Evolutionary conservation across 2,329 filamentous ascomycete species (phyloP).

Genomic region (Plenodomus lindquistii): DNA sequence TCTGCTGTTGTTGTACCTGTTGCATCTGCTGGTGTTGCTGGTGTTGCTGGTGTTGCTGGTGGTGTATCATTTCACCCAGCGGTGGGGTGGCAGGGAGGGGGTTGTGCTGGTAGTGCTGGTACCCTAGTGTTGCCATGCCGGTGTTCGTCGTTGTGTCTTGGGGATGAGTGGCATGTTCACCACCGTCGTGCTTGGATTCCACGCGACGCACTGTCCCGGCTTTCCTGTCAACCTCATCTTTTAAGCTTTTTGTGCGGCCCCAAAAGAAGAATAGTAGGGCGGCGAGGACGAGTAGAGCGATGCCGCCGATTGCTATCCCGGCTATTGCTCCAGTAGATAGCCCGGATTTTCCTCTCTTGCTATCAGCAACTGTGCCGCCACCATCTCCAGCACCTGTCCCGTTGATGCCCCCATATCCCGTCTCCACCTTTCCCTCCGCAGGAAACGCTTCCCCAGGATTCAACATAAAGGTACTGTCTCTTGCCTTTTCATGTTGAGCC

Average conservation of each 20-base stretch:
- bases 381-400: conserved; percentile 5
- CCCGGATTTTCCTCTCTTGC: neutral
- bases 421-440: conserved; percentile 12
- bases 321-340: conserved; percentile 47
- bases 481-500: conserved; percentile 28
- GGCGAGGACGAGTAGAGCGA: conserved; percentile 21
- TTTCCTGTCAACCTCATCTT: conserved; percentile 28
- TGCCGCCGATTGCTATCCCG: conserved; percentile 63
- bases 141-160: neutral
- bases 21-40: neutral
- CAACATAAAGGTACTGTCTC: conserved; percentile 32
- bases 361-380: neutral
- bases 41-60: neutral
- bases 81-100: neutral
- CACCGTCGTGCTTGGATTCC: neutral
- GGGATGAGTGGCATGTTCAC: no score
- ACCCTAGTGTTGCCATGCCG: neutral
- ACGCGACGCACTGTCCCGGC: conserved; percentile 10
- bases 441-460: conserved; percentile 42
- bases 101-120: conserved; percentile 4
- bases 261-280: conserved; percentile 35
- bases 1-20: neutral
- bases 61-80: neutral
- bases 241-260: conserved; percentile 23
- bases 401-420: conserved; percentile 3